phyloP scores from a whole-genome alignment of 805 yeast species.

The Monosporozyma siamensis region DNA sequence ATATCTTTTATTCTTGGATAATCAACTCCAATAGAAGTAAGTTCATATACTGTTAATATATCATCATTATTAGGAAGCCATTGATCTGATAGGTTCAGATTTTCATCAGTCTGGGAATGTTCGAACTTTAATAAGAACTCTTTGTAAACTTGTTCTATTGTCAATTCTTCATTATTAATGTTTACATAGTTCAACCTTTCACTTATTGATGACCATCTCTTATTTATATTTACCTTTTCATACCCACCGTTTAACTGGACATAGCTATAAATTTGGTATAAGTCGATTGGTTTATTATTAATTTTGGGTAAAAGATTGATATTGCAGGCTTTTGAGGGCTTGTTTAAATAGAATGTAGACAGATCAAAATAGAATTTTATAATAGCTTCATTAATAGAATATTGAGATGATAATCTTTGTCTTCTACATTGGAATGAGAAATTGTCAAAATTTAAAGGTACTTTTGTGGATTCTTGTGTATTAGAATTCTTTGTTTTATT shows the following conservation, averaged over 20 bases:
- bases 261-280: slow-evolving; percentile 46
- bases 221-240: slow-evolving; percentile 49
- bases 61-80: neutral
- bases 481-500: neutral
- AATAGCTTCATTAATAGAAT: slow-evolving; percentile 34
- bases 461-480: no score
- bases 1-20: slow-evolving; percentile 39
- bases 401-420: slow-evolving; percentile 26
- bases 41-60: neutral
- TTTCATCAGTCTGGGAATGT: slow-evolving; percentile 5
- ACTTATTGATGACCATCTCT: slow-evolving; percentile 78
- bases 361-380: slow-evolving; percentile 41
- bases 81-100: no score
- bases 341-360: slow-evolving; percentile 33
- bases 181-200: slow-evolving; percentile 72
- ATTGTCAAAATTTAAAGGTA: slow-evolving; percentile 15
- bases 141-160: slow-evolving; percentile 47
- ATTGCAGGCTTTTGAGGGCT: slow-evolving; percentile 14
- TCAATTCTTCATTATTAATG: slow-evolving; percentile 60
- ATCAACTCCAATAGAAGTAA: slow-evolving; percentile 32
- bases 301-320: slow-evolving; percentile 47
- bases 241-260: slow-evolving; percentile 64
- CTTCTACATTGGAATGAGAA: slow-evolving; percentile 21
- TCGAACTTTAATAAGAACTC: slow-evolving; percentile 30
- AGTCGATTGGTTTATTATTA: slow-evolving; percentile 56